Percentiles rank a stretch among this genome's conserved stretches.
Conservation (phyloP, 1,284 basidiomycete genomes). For the Leccinum fuscescens region DNA sequence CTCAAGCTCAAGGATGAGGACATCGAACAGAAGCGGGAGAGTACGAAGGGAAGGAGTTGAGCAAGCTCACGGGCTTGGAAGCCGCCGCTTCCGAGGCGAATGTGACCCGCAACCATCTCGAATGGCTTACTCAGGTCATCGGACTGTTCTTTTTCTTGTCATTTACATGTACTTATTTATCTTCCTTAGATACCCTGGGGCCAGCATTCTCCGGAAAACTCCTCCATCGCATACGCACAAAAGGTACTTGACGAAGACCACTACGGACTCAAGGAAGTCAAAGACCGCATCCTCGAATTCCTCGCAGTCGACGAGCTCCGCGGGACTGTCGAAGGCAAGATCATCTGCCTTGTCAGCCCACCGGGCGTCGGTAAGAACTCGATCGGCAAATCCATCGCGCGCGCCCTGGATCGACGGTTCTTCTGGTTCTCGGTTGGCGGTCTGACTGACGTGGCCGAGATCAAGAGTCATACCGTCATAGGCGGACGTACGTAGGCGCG, state of each 20-base stretch:
- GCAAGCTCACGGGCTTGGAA: conserved; percentile 89
- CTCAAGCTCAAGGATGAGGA: too few relatives aligned
- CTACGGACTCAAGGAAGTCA: conserved; percentile 94
- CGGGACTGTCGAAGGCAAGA: conserved; percentile 97
- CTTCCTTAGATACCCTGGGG: conserved; percentile 86
- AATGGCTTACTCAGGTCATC: conserved; percentile 88
- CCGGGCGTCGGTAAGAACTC: conserved; percentile 97
- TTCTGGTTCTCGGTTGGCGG: conserved; percentile 98
- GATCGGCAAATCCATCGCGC: conserved; percentile 92
- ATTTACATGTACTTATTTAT: conserved; percentile 2
- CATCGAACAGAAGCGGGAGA: too few relatives aligned
- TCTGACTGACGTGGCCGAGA: conserved; percentile 96
- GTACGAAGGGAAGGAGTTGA: conserved; percentile 64
- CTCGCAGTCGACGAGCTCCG: conserved; percentile 95
- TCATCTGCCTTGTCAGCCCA: conserved; percentile 94
- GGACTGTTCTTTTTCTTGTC: neutral
- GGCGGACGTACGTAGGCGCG: conserved; percentile 94
- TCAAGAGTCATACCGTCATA: conserved; percentile 80
- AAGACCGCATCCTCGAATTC: conserved; percentile 97
- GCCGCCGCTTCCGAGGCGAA: conserved; percentile 92
- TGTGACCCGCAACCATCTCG: conserved; percentile 93
- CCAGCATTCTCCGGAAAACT: conserved; percentile 92
- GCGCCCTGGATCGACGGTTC: conserved; percentile 84
- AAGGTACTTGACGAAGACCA: conserved; percentile 93
- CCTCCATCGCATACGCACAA: conserved; percentile 82